Percentiles rank a stretch among this genome's conserved stretches.
phyloP scores from a whole-genome alignment of 2,329 filamentous ascomycete genomes.

The Teratosphaeria nubilosa region DNA sequence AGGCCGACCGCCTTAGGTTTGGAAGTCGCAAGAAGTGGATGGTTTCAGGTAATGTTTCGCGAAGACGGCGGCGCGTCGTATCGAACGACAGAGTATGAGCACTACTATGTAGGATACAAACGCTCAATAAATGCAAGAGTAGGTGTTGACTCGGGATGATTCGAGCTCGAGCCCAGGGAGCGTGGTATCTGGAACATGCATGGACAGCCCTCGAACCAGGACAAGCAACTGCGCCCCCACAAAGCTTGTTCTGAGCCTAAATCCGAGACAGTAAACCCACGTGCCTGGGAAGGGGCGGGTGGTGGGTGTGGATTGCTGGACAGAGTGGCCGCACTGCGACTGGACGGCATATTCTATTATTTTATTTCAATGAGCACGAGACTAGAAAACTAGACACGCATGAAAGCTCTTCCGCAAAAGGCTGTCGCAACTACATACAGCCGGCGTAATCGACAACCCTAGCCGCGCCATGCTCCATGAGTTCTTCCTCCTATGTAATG shows the following conservation, averaged over 20 bases:
- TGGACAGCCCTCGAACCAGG: background rate
- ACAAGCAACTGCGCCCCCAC: background rate
- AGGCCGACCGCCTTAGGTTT: background rate
- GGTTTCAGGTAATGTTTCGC: background rate
- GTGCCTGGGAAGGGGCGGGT: background rate
- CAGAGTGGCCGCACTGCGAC: too few species aligned
- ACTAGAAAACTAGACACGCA: background rate
- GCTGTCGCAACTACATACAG: background rate
- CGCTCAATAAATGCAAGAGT: background rate
- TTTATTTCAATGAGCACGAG: background rate
- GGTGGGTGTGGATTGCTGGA: too few species aligned
- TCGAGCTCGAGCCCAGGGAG: background rate
- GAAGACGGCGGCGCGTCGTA: too few species aligned
- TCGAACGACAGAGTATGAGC: background rate
- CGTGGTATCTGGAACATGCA: background rate
- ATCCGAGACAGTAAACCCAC: background rate
- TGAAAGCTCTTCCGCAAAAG: background rate
- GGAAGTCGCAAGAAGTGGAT: background rate
- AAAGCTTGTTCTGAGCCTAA: background rate
- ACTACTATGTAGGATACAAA: background rate
- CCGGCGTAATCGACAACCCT: background rate
- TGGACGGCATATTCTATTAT: background rate
- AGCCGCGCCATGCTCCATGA: background rate
- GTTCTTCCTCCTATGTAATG: background rate
- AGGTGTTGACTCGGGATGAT: background rate